phyloP scores from a whole-genome alignment of 2,329 filamentous ascomycete genomes.

The Leptographium radiaticola region DNA sequence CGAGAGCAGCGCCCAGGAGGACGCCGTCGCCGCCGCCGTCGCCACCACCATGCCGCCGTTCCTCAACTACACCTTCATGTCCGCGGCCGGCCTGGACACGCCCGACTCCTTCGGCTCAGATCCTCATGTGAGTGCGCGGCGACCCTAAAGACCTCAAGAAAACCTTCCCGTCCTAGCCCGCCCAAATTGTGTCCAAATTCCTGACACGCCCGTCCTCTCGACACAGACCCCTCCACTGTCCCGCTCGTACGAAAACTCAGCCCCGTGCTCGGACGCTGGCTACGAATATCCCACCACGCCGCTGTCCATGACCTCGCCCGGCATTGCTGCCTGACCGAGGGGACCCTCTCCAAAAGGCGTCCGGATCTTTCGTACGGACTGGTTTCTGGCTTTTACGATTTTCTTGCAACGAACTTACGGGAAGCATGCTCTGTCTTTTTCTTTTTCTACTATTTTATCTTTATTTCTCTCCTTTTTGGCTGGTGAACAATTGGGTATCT shows the following conservation, averaged over 20 bases:
- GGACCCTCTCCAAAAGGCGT: not conserved
- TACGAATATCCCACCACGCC: conserved; percentile 59
- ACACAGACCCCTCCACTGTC: conserved; percentile 63
- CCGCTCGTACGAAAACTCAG: conserved; percentile 58
- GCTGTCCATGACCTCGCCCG: conserved; percentile 56
- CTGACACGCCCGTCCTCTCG: conserved; percentile 25
- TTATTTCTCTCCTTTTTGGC: too few relatives aligned
- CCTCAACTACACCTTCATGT: conserved; percentile 54
- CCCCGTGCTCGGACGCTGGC: conserved; percentile 43
- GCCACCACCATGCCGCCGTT: conserved; percentile 47
- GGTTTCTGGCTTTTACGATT: too few relatives aligned
- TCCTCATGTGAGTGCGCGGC: conserved; percentile 60
- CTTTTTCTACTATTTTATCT: too few relatives aligned
- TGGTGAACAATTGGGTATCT: too few relatives aligned
- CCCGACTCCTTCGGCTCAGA: conserved; percentile 52
- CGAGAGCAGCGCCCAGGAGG: conserved; percentile 25
- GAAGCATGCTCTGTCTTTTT: too few relatives aligned
- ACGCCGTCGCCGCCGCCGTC: not conserved
- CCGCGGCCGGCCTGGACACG: conserved; percentile 48
- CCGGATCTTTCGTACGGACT: not conserved
- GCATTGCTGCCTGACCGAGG: conserved; percentile 24
- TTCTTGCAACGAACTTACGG: too few relatives aligned
- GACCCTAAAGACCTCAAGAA: conserved; percentile 8
- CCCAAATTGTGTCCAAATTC: conserved; percentile 20
- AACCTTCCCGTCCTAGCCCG: not conserved